phyloP scores from a whole-genome alignment of 108 stramenopile species.

The Aurantiochytrium sp. region DNA sequence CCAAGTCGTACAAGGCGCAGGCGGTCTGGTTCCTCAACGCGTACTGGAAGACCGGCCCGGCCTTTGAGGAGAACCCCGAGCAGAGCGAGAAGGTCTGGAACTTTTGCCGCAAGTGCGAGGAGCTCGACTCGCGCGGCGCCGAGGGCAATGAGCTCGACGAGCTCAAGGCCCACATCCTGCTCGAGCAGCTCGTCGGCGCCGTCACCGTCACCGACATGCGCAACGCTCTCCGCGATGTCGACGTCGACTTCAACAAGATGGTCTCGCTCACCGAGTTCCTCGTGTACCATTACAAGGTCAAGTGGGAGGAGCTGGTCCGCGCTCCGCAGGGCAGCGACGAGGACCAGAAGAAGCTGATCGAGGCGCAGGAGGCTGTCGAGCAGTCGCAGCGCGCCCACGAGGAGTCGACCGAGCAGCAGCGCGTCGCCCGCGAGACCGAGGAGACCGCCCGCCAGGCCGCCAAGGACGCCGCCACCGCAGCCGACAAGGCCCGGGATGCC shows the following conservation, averaged over 20 bases:
- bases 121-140: background rate
- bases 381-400: conserved; percentile 16
- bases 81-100: conserved; percentile 25
- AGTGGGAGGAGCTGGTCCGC: conserved; percentile 33
- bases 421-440: background rate
- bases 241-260: conserved; percentile 41
- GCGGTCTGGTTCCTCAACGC: conserved; percentile 42
- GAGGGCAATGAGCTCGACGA: conserved; percentile 34
- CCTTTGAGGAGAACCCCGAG: background rate
- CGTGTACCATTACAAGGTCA: conserved; percentile 34
- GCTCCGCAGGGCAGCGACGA: conserved; percentile 36
- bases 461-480: background rate
- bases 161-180: conserved; percentile 30
- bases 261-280: conserved; percentile 35
- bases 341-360: conserved; percentile 2
- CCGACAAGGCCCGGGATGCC: background rate
- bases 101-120: background rate
- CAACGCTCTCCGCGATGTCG: conserved; percentile 29
- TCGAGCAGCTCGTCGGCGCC: conserved; percentile 31
- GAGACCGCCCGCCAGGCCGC: conserved; percentile 11
- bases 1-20: conserved; percentile 31
- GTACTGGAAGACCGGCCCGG: background rate
- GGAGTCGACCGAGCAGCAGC: background rate
- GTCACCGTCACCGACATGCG: conserved; percentile 39
- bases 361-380: conserved; percentile 6